These are phyloP conservation scores for Beauveria australis DNA, from an alignment of 2,329 filamentous ascomycete genomes.

Conservation along the genomic window DNA sequence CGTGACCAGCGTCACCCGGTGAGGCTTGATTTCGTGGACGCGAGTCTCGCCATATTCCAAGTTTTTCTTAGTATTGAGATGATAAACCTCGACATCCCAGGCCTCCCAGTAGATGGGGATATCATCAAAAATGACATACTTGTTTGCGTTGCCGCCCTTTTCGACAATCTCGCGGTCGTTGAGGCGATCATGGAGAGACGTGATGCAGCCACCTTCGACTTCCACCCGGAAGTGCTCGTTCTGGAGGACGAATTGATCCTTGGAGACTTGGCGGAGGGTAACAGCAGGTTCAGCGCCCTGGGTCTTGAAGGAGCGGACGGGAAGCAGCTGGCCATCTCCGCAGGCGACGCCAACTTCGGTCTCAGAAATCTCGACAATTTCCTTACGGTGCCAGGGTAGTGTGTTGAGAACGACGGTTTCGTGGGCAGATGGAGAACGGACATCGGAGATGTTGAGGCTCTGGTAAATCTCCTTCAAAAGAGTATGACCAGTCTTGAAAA, in stretches of 20 bases:
- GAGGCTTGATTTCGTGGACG: conserved; percentile 62
- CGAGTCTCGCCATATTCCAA: conserved; percentile 59
- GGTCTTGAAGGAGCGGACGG: conserved; percentile 41
- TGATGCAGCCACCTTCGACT: conserved; percentile 69
- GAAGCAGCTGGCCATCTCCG: conserved; percentile 45
- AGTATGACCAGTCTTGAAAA: conserved; percentile 69
- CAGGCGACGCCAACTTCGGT: conserved; percentile 46
- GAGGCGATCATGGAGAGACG: conserved; percentile 69
- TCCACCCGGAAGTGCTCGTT: conserved; percentile 70
- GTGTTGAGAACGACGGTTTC: conserved; percentile 68
- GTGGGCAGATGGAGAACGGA: conserved; percentile 30
- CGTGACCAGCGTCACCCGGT: conserved; percentile 74
- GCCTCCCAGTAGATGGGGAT: conserved; percentile 97
- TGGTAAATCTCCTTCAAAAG: conserved; percentile 62
- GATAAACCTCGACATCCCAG: conserved; percentile 97
- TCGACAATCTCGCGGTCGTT: conserved; percentile 72
- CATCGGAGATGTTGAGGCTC: conserved; percentile 53
- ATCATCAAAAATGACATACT: conserved; percentile 92
- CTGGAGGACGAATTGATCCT: conserved; percentile 66
- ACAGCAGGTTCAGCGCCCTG: conserved; percentile 39
- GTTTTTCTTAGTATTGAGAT: conserved; percentile 77
- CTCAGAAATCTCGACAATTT: conserved; percentile 58
- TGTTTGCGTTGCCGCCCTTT: conserved; percentile 68
- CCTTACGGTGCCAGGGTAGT: conserved; percentile 73
- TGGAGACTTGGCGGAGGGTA: conserved; percentile 39